Conservation (phyloP, 2,329 filamentous ascomycete species). For the Monosporascus sp. region DNA sequence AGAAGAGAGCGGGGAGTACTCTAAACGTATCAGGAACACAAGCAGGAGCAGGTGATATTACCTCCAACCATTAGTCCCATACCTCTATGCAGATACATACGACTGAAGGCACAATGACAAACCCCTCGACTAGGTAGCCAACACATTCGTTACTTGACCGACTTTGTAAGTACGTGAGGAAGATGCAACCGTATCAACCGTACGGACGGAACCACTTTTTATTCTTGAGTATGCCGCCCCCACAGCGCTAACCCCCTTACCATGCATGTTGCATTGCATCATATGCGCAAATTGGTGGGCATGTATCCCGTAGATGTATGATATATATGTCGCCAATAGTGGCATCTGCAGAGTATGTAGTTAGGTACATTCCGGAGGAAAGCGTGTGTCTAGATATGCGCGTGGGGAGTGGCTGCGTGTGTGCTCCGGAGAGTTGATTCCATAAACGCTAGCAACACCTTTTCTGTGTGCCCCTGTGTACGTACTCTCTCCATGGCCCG, state of each 20-base stretch:
- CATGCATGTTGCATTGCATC: too few relatives aligned
- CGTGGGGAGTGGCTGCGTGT: slow-evolving; percentile 5
- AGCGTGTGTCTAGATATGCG: too few relatives aligned
- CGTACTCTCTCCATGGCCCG: neutral
- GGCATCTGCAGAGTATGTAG: too few relatives aligned
- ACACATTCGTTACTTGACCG: neutral
- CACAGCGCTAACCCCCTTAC: too few relatives aligned
- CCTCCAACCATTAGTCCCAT: neutral
- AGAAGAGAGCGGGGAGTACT: neutral
- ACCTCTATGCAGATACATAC: neutral
- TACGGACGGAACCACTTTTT: neutral
- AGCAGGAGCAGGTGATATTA: too few relatives aligned
- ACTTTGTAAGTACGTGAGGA: neutral
- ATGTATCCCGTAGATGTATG: neutral
- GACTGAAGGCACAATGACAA: neutral
- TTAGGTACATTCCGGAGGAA: too few relatives aligned
- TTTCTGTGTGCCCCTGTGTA: neutral
- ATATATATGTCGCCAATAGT: too few relatives aligned
- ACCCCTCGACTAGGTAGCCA: neutral
- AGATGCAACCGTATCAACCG: neutral
- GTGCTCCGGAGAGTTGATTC: slow-evolving; percentile 12
- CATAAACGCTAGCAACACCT: neutral
- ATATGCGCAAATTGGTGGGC: too few relatives aligned
- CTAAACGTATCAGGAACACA: neutral
- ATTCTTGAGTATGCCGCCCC: too few relatives aligned